Conservation (phyloP, 2,329 filamentous ascomycete genomes). For the Penicillium sumatraense region DNA sequence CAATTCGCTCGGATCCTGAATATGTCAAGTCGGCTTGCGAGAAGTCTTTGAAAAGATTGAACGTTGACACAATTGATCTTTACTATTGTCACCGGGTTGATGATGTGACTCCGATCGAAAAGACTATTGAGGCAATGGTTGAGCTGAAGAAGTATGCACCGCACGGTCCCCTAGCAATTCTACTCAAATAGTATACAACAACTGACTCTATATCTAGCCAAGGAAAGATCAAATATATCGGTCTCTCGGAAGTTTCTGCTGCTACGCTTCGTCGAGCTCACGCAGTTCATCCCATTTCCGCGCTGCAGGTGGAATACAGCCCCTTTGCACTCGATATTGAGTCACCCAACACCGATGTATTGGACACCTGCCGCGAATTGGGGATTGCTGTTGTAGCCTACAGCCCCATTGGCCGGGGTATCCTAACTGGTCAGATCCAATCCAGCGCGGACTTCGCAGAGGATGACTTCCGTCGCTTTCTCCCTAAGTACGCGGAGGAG, state of each 20-base stretch:
- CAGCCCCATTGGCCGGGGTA: slow-evolving; percentile 63
- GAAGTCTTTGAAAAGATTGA: slow-evolving; percentile 41
- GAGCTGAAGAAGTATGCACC: slow-evolving; percentile 49
- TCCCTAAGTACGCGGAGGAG: slow-evolving; percentile 55
- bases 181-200: neutral
- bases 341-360: slow-evolving; percentile 50
- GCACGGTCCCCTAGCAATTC: slow-evolving; percentile 1
- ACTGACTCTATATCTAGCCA: slow-evolving; percentile 22
- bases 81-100: slow-evolving; percentile 54
- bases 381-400: slow-evolving; percentile 63
- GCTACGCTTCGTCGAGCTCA: slow-evolving; percentile 54
- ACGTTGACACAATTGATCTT: slow-evolving; percentile 46
- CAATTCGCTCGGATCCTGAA: slow-evolving; percentile 41
- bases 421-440: slow-evolving; percentile 58
- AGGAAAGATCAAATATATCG: slow-evolving; percentile 57
- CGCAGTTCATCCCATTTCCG: slow-evolving; percentile 52
- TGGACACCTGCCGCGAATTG: slow-evolving; percentile 62
- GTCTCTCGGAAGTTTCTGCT: slow-evolving; percentile 52
- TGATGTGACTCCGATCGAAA: slow-evolving; percentile 48
- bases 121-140: slow-evolving; percentile 49
- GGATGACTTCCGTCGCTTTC: slow-evolving; percentile 52
- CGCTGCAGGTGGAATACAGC: slow-evolving; percentile 58
- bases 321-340: slow-evolving; percentile 56
- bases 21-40: slow-evolving; percentile 42
- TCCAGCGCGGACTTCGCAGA: slow-evolving; percentile 52